Conservation (phyloP, 2,329 filamentous ascomycete species). For the Aspergillus puulaauensis region DNA sequence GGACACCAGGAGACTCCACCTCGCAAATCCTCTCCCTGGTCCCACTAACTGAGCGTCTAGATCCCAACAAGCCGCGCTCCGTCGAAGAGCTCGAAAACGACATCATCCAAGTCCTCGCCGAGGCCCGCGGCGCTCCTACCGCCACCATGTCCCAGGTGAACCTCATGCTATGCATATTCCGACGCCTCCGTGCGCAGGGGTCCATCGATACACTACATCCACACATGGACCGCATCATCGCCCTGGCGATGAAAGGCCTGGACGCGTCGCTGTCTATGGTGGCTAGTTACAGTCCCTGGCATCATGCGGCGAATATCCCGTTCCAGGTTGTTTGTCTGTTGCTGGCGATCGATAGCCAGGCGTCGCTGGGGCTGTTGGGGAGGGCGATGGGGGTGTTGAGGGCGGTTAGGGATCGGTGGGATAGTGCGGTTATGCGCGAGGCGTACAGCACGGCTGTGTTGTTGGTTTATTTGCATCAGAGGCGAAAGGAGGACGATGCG, state of each 20-base stretch:
- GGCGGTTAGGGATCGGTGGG: slow-evolving; percentile 42
- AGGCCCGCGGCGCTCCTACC: slow-evolving; percentile 42
- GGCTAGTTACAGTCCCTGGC: slow-evolving; percentile 51
- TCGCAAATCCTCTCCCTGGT: slow-evolving; percentile 52
- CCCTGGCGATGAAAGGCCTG: slow-evolving; percentile 45
- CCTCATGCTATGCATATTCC: slow-evolving; percentile 54
- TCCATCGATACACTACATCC: slow-evolving; percentile 44
- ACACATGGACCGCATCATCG: slow-evolving; percentile 47
- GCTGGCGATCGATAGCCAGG: slow-evolving; percentile 53
- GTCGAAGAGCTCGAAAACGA: slow-evolving; percentile 44
- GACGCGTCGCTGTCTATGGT: slow-evolving; percentile 48
- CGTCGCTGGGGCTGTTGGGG: slow-evolving; percentile 48
- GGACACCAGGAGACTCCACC: slow-evolving; percentile 45
- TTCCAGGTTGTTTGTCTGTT: slow-evolving; percentile 58
- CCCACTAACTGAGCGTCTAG: slow-evolving; percentile 52
- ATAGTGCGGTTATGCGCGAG: slow-evolving; percentile 50
- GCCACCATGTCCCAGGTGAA: slow-evolving; percentile 55
- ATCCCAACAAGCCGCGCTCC: slow-evolving; percentile 46
- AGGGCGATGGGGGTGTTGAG: slow-evolving; percentile 51
- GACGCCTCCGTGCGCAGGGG: slow-evolving; percentile 49
- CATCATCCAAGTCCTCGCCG: slow-evolving; percentile 39
- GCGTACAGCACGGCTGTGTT: slow-evolving; percentile 53
- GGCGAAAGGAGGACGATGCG: slow-evolving; percentile 42
- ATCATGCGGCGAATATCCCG: slow-evolving; percentile 59
- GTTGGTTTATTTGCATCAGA: slow-evolving; percentile 52